phyloP scores from a whole-genome alignment of 2,329 filamentous ascomycete genomes.

The Trichoderma semiorbis region DNA sequence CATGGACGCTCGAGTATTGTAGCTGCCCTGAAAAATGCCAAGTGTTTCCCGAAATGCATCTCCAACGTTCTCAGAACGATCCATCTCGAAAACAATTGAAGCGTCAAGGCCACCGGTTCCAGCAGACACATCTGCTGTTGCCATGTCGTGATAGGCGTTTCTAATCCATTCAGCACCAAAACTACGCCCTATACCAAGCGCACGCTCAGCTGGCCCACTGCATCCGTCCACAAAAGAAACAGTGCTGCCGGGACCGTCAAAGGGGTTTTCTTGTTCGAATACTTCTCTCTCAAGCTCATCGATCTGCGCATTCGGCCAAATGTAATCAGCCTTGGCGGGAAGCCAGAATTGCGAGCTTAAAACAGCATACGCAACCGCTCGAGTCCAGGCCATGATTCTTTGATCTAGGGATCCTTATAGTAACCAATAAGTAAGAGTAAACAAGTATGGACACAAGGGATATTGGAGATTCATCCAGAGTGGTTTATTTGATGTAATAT shows the following conservation, averaged over 20 bases:
- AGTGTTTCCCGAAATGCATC: background rate
- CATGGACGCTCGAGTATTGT: background rate
- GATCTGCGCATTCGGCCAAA: background rate
- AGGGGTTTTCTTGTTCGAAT: background rate
- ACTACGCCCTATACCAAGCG: background rate
- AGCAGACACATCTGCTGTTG: background rate
- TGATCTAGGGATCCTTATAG: background rate
- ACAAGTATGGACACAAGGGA: background rate
- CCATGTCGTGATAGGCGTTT: conserved; percentile 11
- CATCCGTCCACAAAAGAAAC: background rate
- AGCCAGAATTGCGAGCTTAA: background rate
- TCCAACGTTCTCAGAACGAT: background rate
- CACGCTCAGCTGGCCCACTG: background rate
- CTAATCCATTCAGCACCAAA: conserved; percentile 5
- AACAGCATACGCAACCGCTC: background rate
- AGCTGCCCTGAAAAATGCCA: background rate
- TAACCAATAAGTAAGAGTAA: background rate
- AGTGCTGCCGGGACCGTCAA: background rate
- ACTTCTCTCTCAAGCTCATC: background rate
- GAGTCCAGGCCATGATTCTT: background rate
- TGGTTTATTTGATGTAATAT: background rate
- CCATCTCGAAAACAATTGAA: background rate
- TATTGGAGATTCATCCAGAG: background rate
- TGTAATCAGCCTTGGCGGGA: background rate
- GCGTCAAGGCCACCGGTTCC: conserved; percentile 4